Conservation (phyloP, 2,329 filamentous ascomycete genomes). For the Aspergillus sp. region DNA sequence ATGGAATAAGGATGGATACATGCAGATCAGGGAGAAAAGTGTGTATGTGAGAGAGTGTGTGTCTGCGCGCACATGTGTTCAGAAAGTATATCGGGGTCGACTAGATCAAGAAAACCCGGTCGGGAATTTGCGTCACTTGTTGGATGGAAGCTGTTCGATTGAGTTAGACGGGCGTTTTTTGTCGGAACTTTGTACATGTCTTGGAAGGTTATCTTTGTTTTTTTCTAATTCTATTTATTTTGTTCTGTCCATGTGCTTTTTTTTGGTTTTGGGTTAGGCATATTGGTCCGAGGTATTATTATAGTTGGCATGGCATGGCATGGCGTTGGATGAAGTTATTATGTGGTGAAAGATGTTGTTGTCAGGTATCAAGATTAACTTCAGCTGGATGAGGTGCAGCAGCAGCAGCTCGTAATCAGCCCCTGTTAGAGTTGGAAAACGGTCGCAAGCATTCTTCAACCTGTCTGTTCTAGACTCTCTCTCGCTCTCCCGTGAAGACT, state of each 20-base stretch:
- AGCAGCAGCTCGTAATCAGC: background rate
- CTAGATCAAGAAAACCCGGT: background rate
- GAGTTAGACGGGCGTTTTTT: background rate
- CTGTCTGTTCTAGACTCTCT: background rate
- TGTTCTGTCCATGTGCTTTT: background rate
- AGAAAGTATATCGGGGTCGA: background rate
- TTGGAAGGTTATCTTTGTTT: background rate
- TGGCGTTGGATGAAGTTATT: background rate
- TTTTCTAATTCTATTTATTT: background rate
- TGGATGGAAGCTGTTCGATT: background rate
- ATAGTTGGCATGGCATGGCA: background rate
- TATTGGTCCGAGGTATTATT: background rate
- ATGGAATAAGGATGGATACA: background rate
- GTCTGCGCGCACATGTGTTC: background rate
- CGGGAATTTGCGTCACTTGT: background rate
- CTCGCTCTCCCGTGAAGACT: too few relatives aligned
- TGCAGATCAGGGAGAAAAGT: background rate
- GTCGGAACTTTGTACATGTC: background rate
- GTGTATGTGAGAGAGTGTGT: too few relatives aligned
- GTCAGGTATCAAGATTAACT: background rate
- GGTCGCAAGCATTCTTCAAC: background rate
- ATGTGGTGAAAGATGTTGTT: background rate
- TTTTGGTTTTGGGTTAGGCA: background rate
- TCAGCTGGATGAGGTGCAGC: too few relatives aligned
- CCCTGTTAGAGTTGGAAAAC: background rate